Percentiles rank a stretch among this genome's conserved stretches.
Conservation (phyloP, 2,329 filamentous ascomycete genomes). For the Ceratocystis diversiconidia region DNA sequence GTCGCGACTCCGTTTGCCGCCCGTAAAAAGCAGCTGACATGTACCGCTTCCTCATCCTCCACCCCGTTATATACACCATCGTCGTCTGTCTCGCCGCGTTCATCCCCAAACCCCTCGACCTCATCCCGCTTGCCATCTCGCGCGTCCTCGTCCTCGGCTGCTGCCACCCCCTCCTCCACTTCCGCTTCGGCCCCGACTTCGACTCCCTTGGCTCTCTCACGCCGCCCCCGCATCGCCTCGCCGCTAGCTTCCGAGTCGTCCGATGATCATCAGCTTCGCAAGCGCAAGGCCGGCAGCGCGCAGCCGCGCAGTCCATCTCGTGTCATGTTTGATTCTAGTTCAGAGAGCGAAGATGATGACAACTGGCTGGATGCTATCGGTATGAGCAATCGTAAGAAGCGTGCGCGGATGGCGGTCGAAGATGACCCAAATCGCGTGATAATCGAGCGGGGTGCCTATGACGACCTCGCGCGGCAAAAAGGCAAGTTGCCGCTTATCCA, state of each 20-base stretch:
- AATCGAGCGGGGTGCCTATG: conserved; percentile 10
- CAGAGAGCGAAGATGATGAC: conserved; percentile 38
- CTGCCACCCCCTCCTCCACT: conserved; percentile 1
- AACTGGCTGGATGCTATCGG: conserved; percentile 35
- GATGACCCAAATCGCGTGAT: conserved; percentile 13
- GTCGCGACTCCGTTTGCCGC: conserved; percentile 6
- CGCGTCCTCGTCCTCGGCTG: conserved; percentile 1
- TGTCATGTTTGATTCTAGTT: conserved; percentile 37
- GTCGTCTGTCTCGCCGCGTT: conserved; percentile 12
- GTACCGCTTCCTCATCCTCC: conserved; percentile 6
- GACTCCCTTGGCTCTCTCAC: not conserved
- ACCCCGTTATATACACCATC: conserved; percentile 16
- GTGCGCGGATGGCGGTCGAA: conserved; percentile 16
- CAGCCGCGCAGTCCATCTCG: conserved; percentile 33
- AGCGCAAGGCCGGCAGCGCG: conserved; percentile 32
- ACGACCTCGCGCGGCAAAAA: conserved; percentile 22
- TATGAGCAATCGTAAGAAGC: conserved; percentile 33
- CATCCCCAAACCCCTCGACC: conserved; percentile 16
- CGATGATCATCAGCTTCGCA: conserved; percentile 25
- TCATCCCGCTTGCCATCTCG: conserved; percentile 13
- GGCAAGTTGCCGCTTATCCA: conserved; percentile 38
- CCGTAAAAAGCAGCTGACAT: conserved; percentile 20
- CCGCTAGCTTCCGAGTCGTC: conserved; percentile 12
- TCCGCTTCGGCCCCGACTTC: not conserved
- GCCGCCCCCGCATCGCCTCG: conserved; percentile 11